Evolutionary conservation across 2,329 filamentous ascomycete species (phyloP).

Genomic region (Fusarium burgessii): DNA sequence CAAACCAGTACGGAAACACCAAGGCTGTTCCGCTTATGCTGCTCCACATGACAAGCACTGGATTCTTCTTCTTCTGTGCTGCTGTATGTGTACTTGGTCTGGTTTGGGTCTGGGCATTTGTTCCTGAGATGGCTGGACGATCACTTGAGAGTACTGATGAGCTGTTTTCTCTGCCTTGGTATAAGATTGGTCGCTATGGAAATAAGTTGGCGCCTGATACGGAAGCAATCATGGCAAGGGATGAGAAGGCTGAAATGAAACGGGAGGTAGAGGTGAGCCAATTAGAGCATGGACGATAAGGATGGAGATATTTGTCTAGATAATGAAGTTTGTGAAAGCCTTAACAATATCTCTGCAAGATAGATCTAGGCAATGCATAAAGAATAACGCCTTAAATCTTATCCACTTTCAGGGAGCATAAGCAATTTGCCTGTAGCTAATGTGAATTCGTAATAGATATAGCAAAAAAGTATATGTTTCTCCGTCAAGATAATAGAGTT

Average conservation of each 20-base stretch:
- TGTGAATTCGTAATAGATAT: too few relatives aligned
- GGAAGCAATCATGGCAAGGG: slow-evolving; percentile 16
- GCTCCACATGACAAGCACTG: slow-evolving; percentile 4
- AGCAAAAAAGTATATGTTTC: too few relatives aligned
- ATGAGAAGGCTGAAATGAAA: slow-evolving; percentile 24
- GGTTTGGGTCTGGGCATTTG: slow-evolving; percentile 72
- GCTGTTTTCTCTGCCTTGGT: slow-evolving; percentile 75
- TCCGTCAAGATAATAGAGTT: not conserved
- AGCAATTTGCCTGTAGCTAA: too few relatives aligned
- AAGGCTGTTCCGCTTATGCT: slow-evolving; percentile 21
- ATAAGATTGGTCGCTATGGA: slow-evolving; percentile 69
- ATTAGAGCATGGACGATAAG: not conserved
- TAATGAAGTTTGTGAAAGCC: not conserved
- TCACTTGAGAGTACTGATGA: slow-evolving; percentile 71
- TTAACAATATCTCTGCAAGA: too few relatives aligned
- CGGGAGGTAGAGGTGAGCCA: not conserved
- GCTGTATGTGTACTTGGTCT: slow-evolving; percentile 57
- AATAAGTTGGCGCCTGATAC: slow-evolving; percentile 16
- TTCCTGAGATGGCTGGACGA: slow-evolving; percentile 73
- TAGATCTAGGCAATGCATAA: too few relatives aligned
- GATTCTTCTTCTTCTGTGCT: slow-evolving; percentile 23
- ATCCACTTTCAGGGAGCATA: too few relatives aligned
- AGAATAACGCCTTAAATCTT: too few relatives aligned
- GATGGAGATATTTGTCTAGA: not conserved
- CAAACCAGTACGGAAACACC: slow-evolving; percentile 23